phyloP scores from a whole-genome alignment of 2,329 filamentous ascomycete species.

The Ceratocystis huliohia region DNA sequence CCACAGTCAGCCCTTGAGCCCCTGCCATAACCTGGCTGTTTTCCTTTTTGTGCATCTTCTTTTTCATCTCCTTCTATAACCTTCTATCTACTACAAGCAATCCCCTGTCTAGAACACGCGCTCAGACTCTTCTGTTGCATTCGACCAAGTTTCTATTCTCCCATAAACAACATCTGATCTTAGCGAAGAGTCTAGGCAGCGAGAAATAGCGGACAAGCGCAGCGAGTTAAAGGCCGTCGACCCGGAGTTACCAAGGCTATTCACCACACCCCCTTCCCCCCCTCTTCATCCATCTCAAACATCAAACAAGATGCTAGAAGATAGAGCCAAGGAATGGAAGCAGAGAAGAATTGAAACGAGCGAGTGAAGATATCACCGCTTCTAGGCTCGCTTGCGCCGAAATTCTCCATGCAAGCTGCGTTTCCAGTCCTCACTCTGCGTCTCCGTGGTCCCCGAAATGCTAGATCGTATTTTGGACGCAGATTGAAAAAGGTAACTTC shows the following conservation, averaged over 20 bases:
- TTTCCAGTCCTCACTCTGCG: neutral
- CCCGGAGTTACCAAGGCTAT: neutral
- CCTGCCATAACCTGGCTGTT: neutral
- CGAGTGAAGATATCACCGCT: neutral
- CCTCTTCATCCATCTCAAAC: neutral
- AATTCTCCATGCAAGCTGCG: neutral
- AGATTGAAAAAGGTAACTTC: neutral
- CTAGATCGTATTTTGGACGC: neutral
- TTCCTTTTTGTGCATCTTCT: neutral
- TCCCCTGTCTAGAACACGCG: slow-evolving; percentile 1
- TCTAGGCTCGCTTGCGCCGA: neutral
- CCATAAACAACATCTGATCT: slow-evolving; percentile 1
- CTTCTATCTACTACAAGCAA: neutral
- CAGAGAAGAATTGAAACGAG: neutral
- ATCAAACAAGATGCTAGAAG: neutral
- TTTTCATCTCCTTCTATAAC: neutral
- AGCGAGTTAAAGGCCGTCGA: neutral
- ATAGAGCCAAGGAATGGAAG: neutral
- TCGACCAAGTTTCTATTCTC: neutral
- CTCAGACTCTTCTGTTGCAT: slow-evolving; percentile 7
- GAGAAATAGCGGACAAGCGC: neutral
- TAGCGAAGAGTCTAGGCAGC: neutral
- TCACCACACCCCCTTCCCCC: too few relatives aligned
- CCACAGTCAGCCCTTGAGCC: neutral
- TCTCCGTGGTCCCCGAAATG: too few relatives aligned